These are phyloP conservation scores for Penicillium coffeae DNA, from an alignment of 495 filamentous ascomycete species.

Conservation along the genomic window DNA sequence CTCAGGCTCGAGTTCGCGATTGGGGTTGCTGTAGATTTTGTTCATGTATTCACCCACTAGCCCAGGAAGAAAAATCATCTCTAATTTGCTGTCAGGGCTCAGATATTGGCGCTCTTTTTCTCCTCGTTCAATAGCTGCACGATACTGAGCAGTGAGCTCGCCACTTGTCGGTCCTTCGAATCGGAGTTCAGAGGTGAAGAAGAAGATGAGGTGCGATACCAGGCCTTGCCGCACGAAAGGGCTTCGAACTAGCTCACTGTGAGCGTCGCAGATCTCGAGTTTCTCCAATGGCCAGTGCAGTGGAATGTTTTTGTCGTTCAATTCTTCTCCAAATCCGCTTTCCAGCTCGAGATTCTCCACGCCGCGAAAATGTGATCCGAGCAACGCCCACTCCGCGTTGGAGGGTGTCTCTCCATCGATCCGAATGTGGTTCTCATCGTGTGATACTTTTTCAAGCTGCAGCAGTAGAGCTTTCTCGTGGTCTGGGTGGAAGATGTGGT, in stretches of 20 bases:
- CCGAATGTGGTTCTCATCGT: slow-evolving; percentile 4
- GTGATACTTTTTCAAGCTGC: slow-evolving; percentile 18
- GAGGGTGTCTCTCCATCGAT: slow-evolving; percentile 21
- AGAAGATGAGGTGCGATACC: slow-evolving; percentile 20
- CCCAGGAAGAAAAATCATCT: slow-evolving; percentile 10
- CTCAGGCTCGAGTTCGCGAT: slow-evolving; percentile 4
- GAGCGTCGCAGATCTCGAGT: slow-evolving; percentile 8
- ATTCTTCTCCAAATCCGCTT: slow-evolving; percentile 18
- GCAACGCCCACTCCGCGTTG: slow-evolving; percentile 20
- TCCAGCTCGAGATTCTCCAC: slow-evolving; percentile 12
- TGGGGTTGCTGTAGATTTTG: slow-evolving; percentile 3
- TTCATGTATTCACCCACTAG: slow-evolving; percentile 10
- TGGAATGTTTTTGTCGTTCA: slow-evolving; percentile 23
- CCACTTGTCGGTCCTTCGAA: slow-evolving; percentile 20
- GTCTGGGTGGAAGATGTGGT: slow-evolving; percentile 2
- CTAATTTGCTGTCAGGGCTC: slow-evolving; percentile 8
- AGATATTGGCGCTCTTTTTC: slow-evolving; percentile 11
- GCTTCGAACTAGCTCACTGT: slow-evolving; percentile 12
- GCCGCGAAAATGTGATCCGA: slow-evolving; percentile 18
- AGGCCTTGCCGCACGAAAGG: slow-evolving; percentile 18
- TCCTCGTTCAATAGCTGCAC: slow-evolving; percentile 11
- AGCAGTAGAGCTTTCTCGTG: slow-evolving; percentile 9
- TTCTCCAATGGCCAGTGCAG: slow-evolving; percentile 23
- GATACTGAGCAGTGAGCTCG: slow-evolving; percentile 5
- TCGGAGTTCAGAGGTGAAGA: slow-evolving; percentile 17